Conservation (phyloP, 2,329 filamentous ascomycete species). For the Fusarium sp. region DNA sequence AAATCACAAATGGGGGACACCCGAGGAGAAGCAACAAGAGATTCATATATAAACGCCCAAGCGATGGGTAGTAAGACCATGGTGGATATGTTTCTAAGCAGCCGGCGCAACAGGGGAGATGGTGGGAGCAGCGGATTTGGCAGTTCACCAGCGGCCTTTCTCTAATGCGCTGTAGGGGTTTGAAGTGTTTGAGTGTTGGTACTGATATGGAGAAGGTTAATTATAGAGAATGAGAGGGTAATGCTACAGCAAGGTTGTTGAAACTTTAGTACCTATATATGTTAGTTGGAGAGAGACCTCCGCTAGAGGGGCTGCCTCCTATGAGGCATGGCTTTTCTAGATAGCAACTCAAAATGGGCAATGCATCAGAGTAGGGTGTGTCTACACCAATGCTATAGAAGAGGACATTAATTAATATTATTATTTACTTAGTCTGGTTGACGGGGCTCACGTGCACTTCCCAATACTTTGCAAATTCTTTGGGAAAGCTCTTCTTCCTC, state of each 20-base stretch:
- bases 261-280: constrained; percentile 26
- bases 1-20: constrained; percentile 17
- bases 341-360: background rate
- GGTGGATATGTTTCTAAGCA: constrained; percentile 68
- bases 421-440: constrained; percentile 9
- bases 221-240: background rate
- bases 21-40: background rate
- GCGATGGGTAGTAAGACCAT: constrained; percentile 63
- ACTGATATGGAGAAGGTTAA: constrained; percentile 1
- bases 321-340: background rate
- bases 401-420: constrained; percentile 3
- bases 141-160: constrained; percentile 51
- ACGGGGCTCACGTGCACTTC: constrained; percentile 58
- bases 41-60: constrained; percentile 51
- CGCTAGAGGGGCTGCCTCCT: background rate
- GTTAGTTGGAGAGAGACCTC: constrained; percentile 13
- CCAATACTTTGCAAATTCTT: constrained; percentile 56
- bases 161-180: constrained; percentile 41
- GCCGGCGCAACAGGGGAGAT: constrained; percentile 59
- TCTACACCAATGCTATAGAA: background rate
- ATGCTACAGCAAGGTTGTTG: background rate
- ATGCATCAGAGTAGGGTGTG: background rate
- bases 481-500: constrained; percentile 51
- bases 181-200: background rate
- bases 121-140: constrained; percentile 51